Base-by-base conservation (phyloP, 208 protist genomes). In the Trypanosoma boissoni region DNA sequence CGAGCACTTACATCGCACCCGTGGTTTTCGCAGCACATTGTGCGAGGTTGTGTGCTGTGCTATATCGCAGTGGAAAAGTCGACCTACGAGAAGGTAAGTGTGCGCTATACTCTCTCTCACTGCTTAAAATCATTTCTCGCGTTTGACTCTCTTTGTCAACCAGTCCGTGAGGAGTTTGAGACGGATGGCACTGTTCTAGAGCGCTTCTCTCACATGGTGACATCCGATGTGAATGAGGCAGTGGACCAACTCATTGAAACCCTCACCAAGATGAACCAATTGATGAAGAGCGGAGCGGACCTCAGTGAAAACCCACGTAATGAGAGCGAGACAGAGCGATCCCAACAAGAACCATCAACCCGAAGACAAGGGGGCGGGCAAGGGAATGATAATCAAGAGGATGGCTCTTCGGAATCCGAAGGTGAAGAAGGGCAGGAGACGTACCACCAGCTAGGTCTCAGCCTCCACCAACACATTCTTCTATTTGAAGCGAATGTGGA, bases 61-160 rank as follows among this genome's bases (percentile, higher is more conserved):
- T 95, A 95, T 72, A 95, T 92, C 51, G 78, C 89, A 0, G 86
- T 95, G 50, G 86, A 95, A 64, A 92, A 89, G 72, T 91, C 77
- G 12, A 78, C 72, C 8, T 93, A 93, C 62, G 89, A 95, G 60
- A 73, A 78, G 37, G 76, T 91, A n/a, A 39, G 80, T 37, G 86
- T 92, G 43, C 89, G 89, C 44, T 93, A 92, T 57, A 72, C 88
- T 58, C 79, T 95, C 23, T 88, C 86, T 5, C 69, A 79, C 66
- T 86, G 77, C 61, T 80, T 87, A 27, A 87, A 89, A 42, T 72
- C 45, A 12, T 87, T 95, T 50, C 72, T 95, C 31, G 58, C 68
- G 37, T 73, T 72, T 20, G 71, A 88, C 24, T 71, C 77, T 34
- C 70, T 95, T 24, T 93, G 83, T 60, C 62, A 78, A 24, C 77